Evolutionary conservation across 139 green algal genomes (phyloP), one percentile per base, ranked within the genome.

Genomic region (Raphidocelis subcapitata): DNA sequence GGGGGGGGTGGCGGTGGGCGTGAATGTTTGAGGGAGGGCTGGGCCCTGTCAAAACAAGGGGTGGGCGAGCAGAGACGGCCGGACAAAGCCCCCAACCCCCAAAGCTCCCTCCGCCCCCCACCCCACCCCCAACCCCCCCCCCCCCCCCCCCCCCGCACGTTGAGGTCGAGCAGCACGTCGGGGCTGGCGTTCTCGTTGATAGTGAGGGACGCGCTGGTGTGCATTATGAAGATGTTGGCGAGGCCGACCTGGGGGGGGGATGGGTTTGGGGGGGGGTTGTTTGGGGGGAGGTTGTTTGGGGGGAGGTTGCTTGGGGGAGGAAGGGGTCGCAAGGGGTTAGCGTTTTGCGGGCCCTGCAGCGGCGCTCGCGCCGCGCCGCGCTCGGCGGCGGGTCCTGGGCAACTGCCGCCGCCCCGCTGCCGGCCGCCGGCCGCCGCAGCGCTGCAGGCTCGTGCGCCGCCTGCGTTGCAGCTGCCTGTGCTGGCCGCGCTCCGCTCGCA

Each of bases 151-250:
- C 1, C 3, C 37, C 79, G 63, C 35, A 86, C 81, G 64, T 84
- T 83, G 31, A 94, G 61, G 77, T 95, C 90, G 28, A 94, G 65
- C 0, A 85, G 90, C 16, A 85, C 79, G 62, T 79, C 79, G 2
- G 74, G 74, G 33, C 79, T 47, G 62, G 86, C 87, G 47, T 93
- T 93, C 61, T 93, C 88, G 54, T 93, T 93, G 62, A 93, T 84
- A 16, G 87, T 93, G 16, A 93, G 77, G 0, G 79, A 88, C 0
- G 78, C 79, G 24, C 67, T 84, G 14, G 88, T 93, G 77, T 93
- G 88, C 62, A 84, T 76, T 3, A 93, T 81, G 72, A 92, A 91
- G 1, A 94, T 37, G 74, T 92, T 88, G 51, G 79, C 86, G 35
- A 90, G 61, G 8, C 85, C 88, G 5, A 75, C 37, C 20, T 65